Evolutionary conservation across 2,329 filamentous ascomycete genomes (phyloP).

Genomic region (Sporothrix dimorphospora): DNA sequence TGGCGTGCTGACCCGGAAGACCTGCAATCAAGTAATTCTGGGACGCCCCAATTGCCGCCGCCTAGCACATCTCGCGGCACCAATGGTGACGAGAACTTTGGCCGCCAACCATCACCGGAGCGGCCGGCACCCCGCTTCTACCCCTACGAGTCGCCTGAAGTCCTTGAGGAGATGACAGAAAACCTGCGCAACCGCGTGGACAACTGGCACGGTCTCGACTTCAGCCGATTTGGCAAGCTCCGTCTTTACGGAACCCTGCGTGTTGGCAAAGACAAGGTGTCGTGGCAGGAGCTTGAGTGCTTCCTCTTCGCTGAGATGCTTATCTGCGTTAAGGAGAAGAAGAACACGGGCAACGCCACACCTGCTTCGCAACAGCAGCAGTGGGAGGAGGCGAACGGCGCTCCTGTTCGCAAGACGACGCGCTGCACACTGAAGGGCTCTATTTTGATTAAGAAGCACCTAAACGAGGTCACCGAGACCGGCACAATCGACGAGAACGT

Average conservation of each 20-base stretch:
- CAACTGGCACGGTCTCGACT: conserved; percentile 97
- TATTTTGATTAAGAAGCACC: conserved; percentile 96
- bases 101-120: conserved; percentile 63
- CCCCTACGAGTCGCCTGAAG: conserved; percentile 75
- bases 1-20: conserved; percentile 88
- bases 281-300: conserved; percentile 97
- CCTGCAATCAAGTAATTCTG: conserved; percentile 56
- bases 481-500: conserved; percentile 75
- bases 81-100: conserved; percentile 57
- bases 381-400: conserved; percentile 63
- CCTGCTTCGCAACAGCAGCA: conserved; percentile 52
- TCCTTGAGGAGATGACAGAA: conserved; percentile 83
- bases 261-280: conserved; percentile 93
- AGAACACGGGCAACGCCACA: conserved; percentile 49
- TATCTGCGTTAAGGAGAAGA: conserved; percentile 99
- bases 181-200: conserved; percentile 85
- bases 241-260: conserved; percentile 85
- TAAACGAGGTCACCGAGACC: conserved; percentile 82
- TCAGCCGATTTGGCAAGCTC: conserved; percentile 89
- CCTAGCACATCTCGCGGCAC: conserved; percentile 31
- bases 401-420: conserved; percentile 62
- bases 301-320: conserved; percentile 98
- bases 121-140: conserved; percentile 62
- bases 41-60: conserved; percentile 45
- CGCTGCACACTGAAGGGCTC: conserved; percentile 94